Evolutionary conservation across 768 basidiomycete genomes (phyloP).

Genomic region (Lactifluus piperatus): DNA sequence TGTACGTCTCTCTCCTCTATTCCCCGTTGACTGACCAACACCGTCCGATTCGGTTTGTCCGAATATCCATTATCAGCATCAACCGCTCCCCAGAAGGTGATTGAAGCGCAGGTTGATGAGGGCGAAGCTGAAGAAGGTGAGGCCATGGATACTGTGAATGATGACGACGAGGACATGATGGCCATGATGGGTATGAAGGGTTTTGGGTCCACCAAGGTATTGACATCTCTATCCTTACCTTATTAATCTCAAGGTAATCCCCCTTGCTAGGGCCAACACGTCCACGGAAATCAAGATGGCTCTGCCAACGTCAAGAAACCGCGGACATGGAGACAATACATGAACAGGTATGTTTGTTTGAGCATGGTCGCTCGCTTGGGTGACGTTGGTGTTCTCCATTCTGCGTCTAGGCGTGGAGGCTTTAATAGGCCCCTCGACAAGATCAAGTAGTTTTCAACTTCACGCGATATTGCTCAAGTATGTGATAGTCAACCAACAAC

Average conservation of each 20-base stretch:
- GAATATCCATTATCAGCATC: background rate
- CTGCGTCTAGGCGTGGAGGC: slow-evolving; percentile 55
- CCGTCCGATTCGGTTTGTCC: background rate
- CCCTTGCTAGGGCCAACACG: slow-evolving; percentile 56
- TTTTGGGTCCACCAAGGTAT: slow-evolving; percentile 86
- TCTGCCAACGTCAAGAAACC: slow-evolving; percentile 61
- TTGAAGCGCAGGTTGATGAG: slow-evolving; percentile 5
- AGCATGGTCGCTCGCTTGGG: slow-evolving; percentile 7
- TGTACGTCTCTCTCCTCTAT: no score
- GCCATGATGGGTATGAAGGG: slow-evolving; percentile 83
- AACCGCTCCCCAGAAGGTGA: background rate
- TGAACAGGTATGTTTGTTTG: slow-evolving; percentile 64
- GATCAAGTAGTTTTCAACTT: slow-evolving; percentile 53
- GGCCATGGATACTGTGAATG: slow-evolving; percentile 44
- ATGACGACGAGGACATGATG: slow-evolving; percentile 77
- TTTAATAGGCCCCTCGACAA: slow-evolving; percentile 93
- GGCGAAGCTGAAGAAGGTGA: slow-evolving; percentile 45
- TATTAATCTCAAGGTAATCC: background rate
- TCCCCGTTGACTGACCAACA: background rate
- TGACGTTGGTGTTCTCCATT: background rate
- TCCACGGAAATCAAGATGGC: slow-evolving; percentile 78
- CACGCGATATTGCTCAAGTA: no score
- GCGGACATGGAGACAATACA: slow-evolving; percentile 95
- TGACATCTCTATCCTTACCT: slow-evolving; percentile 5
- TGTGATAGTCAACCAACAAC: no score